A percentile compares a stretch with the other conserved stretches of the same genome.
These are phyloP conservation scores for Keithomyces neogunnii DNA, from an alignment of 2,329 filamentous ascomycete genomes.

Conservation along the genomic window DNA sequence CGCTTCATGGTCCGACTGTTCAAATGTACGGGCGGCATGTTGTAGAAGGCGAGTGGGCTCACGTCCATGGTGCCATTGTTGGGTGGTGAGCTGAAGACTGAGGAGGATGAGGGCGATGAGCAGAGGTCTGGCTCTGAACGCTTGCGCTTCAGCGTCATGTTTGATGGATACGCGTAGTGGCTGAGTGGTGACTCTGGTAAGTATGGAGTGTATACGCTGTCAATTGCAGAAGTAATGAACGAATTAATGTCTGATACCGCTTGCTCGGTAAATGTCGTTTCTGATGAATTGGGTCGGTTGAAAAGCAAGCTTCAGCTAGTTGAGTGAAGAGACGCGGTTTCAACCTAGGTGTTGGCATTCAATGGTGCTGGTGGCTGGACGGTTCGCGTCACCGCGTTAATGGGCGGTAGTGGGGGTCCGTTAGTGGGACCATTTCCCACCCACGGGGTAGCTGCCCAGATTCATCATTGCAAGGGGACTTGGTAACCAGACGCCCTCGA, in stretches of 20 bases:
- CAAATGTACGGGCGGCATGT: constrained; percentile 31
- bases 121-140: constrained; percentile 51
- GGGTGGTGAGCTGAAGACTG: constrained; percentile 21
- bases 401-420: neutral
- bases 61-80: constrained; percentile 23
- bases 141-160: constrained; percentile 55
- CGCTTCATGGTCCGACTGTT: constrained; percentile 54
- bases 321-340: too few relatives aligned
- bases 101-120: constrained; percentile 35
- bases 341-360: too few relatives aligned
- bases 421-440: neutral
- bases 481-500: too few relatives aligned
- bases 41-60: constrained; percentile 16
- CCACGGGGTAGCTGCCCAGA: too few relatives aligned
- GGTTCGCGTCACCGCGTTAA: neutral
- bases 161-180: neutral
- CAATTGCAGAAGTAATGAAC: neutral
- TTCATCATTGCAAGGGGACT: too few relatives aligned
- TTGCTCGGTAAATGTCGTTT: neutral
- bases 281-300: too few relatives aligned
- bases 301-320: too few relatives aligned
- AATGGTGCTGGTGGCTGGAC: too few relatives aligned
- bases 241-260: neutral
- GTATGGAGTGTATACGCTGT: neutral
- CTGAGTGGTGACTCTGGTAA: neutral